Conservation (phyloP, 164 flowering plant species). For the Aristolochia contorta region DNA sequence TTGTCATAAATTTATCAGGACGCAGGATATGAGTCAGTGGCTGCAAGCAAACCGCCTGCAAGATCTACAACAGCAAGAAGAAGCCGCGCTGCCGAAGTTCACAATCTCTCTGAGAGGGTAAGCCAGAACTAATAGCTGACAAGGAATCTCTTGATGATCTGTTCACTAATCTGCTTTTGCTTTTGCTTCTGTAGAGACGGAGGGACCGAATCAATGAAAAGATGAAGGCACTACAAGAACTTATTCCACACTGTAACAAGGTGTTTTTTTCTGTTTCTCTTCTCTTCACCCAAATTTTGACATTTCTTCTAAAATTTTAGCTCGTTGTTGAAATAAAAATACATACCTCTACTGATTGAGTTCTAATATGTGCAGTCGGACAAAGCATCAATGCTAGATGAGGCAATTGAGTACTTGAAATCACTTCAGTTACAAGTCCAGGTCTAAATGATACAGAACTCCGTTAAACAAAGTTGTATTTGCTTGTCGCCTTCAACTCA, state of each 20-base stretch:
- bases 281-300: background rate
- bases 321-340: too few species aligned
- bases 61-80: conserved; percentile 41
- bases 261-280: conserved; percentile 16
- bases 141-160: background rate
- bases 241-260: conserved; percentile 85
- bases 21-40: conserved; percentile 16
- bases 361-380: conserved; percentile 47
- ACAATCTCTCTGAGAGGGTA: conserved; percentile 91
- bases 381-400: conserved; percentile 95
- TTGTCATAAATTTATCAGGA: conserved; percentile 10
- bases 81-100: conserved; percentile 87
- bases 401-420: conserved; percentile 90
- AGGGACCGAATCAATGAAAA: conserved; percentile 83
- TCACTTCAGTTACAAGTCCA: conserved; percentile 90
- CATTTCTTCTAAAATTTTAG: background rate
- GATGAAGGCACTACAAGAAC: conserved; percentile 79
- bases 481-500: too few species aligned
- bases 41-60: conserved; percentile 12
- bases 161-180: background rate
- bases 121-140: background rate
- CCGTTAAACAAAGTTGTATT: background rate
- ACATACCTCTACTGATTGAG: background rate
- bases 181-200: conserved; percentile 47
- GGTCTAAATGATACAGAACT: conserved; percentile 23